Evolutionary conservation across 164 flowering plant genomes (phyloP).

Genomic region (Euptelea pleiosperma): DNA sequence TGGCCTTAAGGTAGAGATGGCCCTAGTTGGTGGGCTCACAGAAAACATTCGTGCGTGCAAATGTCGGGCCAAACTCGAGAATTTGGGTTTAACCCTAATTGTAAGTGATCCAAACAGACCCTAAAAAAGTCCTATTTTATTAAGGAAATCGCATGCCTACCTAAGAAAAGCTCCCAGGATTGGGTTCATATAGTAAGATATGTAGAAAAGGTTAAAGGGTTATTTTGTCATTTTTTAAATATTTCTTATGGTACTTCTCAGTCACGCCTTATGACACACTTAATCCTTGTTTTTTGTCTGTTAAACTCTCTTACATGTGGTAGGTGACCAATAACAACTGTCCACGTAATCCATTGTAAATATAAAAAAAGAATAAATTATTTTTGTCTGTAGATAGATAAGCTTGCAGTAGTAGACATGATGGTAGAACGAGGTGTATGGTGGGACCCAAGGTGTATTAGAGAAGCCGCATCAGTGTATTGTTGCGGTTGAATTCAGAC

Average conservation of each 20-base stretch:
- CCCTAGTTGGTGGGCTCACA: too few relatives aligned
- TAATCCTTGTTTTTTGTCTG: background rate
- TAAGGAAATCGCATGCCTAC: too few relatives aligned
- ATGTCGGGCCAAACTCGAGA: too few relatives aligned
- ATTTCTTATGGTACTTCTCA: background rate
- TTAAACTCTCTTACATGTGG: background rate
- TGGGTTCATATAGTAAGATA: background rate
- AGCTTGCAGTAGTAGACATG: slow-evolving; percentile 18
- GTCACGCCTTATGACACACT: background rate
- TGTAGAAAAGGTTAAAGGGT: background rate
- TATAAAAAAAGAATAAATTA: background rate
- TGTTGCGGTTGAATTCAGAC: slow-evolving; percentile 35
- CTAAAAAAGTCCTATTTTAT: too few relatives aligned
- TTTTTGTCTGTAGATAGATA: slow-evolving; percentile 3
- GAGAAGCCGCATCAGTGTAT: slow-evolving; percentile 38
- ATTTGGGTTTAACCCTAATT: too few relatives aligned
- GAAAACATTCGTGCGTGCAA: too few relatives aligned
- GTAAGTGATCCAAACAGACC: too few relatives aligned
- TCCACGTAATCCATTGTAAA: slow-evolving; percentile 2
- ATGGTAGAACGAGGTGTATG: slow-evolving; percentile 11
- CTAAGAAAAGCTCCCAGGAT: background rate
- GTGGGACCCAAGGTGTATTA: slow-evolving; percentile 45
- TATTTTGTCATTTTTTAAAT: background rate
- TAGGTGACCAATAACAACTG: slow-evolving; percentile 4
- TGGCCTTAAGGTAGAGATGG: too few relatives aligned